These are phyloP conservation scores for Aspergillus brunneoviolaceus DNA, from an alignment of 2,329 filamentous ascomycete genomes.

Conservation along the genomic window DNA sequence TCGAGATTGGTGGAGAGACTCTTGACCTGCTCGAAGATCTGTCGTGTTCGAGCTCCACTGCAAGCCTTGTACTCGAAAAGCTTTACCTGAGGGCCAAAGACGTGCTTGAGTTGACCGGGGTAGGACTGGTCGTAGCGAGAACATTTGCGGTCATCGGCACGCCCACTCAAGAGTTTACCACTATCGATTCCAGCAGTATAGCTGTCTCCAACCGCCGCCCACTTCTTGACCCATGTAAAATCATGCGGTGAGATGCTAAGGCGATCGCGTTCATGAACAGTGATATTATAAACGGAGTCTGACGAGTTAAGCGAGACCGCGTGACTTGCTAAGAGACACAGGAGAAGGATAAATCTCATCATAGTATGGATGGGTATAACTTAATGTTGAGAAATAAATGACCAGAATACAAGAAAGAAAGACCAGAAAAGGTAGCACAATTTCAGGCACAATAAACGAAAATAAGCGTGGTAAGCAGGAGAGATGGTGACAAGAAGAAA, in stretches of 20 bases:
- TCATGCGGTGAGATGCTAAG: not conserved
- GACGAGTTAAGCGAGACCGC: too few relatives aligned
- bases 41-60: slow-evolving; percentile 2
- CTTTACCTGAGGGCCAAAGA: not conserved
- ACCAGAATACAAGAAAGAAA: too few relatives aligned
- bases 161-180: slow-evolving; percentile 19
- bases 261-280: too few relatives aligned
- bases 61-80: slow-evolving; percentile 12
- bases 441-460: too few relatives aligned
- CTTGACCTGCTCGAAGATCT: slow-evolving; percentile 16
- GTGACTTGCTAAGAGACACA: too few relatives aligned
- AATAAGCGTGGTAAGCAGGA: too few relatives aligned
- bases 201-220: slow-evolving; percentile 41
- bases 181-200: slow-evolving; percentile 41
- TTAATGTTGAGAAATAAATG: too few relatives aligned
- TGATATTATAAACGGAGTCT: too few relatives aligned
- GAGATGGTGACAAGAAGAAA: too few relatives aligned
- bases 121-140: slow-evolving; percentile 17
- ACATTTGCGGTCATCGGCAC: slow-evolving; percentile 29
- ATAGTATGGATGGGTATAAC: too few relatives aligned
- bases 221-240: slow-evolving; percentile 31
- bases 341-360: too few relatives aligned
- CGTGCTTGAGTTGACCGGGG: not conserved
- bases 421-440: too few relatives aligned
- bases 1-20: slow-evolving; percentile 32